Percentiles rank a stretch among this genome's conserved stretches.
phyloP scores from a whole-genome alignment of 208 protist genomes.

The Porcisia deanei region DNA sequence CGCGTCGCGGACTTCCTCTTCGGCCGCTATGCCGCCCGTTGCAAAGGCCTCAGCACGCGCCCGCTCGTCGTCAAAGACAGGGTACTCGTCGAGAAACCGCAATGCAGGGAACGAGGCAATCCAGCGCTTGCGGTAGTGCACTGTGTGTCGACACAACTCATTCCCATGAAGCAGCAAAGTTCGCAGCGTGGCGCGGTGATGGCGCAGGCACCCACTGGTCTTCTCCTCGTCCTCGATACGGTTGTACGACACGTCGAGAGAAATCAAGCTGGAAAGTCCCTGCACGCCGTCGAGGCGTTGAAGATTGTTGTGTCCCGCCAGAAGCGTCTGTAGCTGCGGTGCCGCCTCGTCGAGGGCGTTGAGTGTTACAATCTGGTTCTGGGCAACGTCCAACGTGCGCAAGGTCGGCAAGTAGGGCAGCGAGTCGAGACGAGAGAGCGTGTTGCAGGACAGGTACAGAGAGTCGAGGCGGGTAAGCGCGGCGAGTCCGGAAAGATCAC shows the following conservation, averaged over 20 bases:
- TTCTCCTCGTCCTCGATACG: conserved; percentile 26
- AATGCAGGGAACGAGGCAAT: conserved; percentile 60
- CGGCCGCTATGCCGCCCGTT: conserved; percentile 46
- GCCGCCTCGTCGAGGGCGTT: conserved; percentile 40
- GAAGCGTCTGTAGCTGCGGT: conserved; percentile 55
- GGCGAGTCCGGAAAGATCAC: conserved; percentile 73
- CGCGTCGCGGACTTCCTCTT: conserved; percentile 34
- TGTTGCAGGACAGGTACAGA: conserved; percentile 91
- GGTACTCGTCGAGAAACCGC: conserved; percentile 73
- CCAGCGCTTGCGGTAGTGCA: conserved; percentile 81
- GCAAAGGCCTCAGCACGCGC: conserved; percentile 67
- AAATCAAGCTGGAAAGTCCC: conserved; percentile 14
- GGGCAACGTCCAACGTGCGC: conserved; percentile 81
- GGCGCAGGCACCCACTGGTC: conserved; percentile 21
- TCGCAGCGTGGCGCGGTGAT: conserved; percentile 46
- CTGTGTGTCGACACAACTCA: conserved; percentile 39
- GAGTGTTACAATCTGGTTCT: conserved; percentile 65
- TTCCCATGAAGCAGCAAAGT: conserved; percentile 89
- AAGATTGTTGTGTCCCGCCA: conserved; percentile 57
- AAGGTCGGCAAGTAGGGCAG: conserved; percentile 71
- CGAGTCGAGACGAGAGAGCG: conserved; percentile 53
- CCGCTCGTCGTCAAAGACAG: conserved; percentile 73
- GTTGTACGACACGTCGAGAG: conserved; percentile 83
- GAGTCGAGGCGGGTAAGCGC: conserved; percentile 55
- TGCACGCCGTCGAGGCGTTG: conserved; percentile 14